Conservation (phyloP, 2,329 filamentous ascomycete genomes). For the Alternaria sp. region DNA sequence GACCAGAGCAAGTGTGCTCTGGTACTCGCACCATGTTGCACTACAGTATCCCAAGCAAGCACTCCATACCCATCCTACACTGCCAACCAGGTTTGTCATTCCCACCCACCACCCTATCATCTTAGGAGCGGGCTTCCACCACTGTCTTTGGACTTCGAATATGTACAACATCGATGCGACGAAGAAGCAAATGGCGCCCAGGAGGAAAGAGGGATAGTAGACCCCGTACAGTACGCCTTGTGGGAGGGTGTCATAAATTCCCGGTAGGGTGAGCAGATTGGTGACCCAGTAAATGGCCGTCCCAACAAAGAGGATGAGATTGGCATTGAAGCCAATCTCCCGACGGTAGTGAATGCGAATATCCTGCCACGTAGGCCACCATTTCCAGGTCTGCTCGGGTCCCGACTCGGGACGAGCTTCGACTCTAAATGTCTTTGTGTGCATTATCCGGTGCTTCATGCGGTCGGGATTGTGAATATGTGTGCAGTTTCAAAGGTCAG, state of each 20-base stretch:
- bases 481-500: neutral
- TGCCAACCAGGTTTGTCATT: conserved; percentile 1
- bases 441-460: neutral
- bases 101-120: neutral
- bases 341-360: neutral
- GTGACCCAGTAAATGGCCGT: neutral
- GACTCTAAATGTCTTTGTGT: neutral
- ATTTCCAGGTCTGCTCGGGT: neutral
- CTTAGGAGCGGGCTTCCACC: neutral
- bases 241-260: neutral
- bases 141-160: neutral
- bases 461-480: conserved; percentile 2
- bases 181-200: neutral
- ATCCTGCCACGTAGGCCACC: conserved; percentile 3
- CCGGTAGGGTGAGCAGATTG: neutral
- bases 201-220: neutral
- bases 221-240: neutral
- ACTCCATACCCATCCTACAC: conserved; percentile 5
- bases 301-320: neutral
- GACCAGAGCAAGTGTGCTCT: neutral
- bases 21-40: neutral
- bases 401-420: neutral
- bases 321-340: conserved; percentile 1
- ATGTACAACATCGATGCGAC: neutral
- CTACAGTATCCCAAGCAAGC: neutral